A percentile compares a stretch with the other conserved stretches of the same genome.
Conservation (phyloP, 495 filamentous ascomycete species). For the Xylaria venustula region DNA sequence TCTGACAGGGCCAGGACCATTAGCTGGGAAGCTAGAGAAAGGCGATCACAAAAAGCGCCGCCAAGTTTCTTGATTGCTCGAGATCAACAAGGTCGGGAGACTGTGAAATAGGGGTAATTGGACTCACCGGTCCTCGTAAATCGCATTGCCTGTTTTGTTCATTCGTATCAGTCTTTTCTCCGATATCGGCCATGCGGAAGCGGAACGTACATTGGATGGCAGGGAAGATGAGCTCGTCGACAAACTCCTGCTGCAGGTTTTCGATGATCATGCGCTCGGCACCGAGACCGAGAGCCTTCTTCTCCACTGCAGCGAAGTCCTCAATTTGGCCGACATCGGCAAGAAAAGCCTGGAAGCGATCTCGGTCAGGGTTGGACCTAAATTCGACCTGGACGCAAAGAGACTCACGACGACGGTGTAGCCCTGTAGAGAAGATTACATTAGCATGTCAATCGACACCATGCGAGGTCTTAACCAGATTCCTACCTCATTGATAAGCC, state of each 20-base stretch:
- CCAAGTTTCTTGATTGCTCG: neutral
- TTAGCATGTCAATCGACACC: neutral
- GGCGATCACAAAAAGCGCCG: neutral
- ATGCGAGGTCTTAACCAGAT: neutral
- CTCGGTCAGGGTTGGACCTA: neutral
- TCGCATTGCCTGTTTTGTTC: constrained; percentile 60
- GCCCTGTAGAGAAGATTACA: neutral
- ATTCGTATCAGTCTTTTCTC: neutral
- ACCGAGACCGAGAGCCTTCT: constrained; percentile 61
- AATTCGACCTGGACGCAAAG: neutral
- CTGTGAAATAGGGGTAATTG: neutral
- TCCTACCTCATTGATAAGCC: neutral
- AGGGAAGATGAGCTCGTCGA: constrained; percentile 75
- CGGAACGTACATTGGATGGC: constrained; percentile 56
- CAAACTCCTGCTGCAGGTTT: constrained; percentile 64
- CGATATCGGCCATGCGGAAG: constrained; percentile 1
- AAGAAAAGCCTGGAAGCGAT: neutral
- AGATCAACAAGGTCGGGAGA: neutral
- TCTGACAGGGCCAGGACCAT: constrained; percentile 28
- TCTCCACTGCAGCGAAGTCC: constrained; percentile 50
- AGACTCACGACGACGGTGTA: neutral
- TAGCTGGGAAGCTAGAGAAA: neutral
- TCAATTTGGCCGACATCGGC: constrained; percentile 34
- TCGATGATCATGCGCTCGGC: constrained; percentile 52
- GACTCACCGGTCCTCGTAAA: constrained; percentile 59